Evolutionary conservation across 768 basidiomycete species (phyloP).

Genomic region (Clathrus columnatus): DNA sequence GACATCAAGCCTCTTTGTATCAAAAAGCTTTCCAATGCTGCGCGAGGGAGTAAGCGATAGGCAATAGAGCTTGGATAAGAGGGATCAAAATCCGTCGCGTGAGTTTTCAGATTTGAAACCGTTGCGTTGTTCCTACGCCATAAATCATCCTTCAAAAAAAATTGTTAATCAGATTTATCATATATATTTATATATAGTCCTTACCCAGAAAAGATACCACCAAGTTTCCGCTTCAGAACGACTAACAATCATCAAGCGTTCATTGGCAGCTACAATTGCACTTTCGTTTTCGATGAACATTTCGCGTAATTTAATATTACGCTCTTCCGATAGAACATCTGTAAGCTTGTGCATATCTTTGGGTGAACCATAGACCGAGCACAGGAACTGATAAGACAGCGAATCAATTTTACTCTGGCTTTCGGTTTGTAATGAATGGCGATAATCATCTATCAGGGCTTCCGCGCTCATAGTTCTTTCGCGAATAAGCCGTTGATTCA

Average conservation of each 20-base stretch:
- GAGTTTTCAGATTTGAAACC: constrained; percentile 37
- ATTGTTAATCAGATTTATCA: background rate
- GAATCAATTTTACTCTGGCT: constrained; percentile 42
- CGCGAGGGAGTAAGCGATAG: constrained; percentile 56
- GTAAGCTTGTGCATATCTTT: constrained; percentile 36
- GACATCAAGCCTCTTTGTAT: constrained; percentile 50
- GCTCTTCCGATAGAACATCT: constrained; percentile 41
- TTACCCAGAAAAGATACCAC: constrained; percentile 79
- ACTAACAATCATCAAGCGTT: constrained; percentile 44
- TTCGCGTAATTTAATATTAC: constrained; percentile 45
- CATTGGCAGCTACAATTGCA: constrained; percentile 42
- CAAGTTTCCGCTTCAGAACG: constrained; percentile 44
- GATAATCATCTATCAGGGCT: constrained; percentile 40
- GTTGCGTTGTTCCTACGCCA: constrained; percentile 64
- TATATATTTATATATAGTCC: constrained; percentile 12
- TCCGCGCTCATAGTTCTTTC: constrained; percentile 36
- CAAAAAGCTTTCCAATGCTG: constrained; percentile 57
- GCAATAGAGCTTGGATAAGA: constrained; percentile 66
- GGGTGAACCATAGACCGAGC: constrained; percentile 50
- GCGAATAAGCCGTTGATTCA: constrained; percentile 46
- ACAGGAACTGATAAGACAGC: constrained; percentile 56
- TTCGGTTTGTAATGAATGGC: constrained; percentile 39
- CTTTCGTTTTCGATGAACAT: constrained; percentile 38
- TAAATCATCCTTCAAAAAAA: constrained; percentile 50
- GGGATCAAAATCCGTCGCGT: constrained; percentile 59